Base-by-base conservation (phyloP, 2,329 filamentous ascomycete genomes). In the Ustulina deusta region DNA sequence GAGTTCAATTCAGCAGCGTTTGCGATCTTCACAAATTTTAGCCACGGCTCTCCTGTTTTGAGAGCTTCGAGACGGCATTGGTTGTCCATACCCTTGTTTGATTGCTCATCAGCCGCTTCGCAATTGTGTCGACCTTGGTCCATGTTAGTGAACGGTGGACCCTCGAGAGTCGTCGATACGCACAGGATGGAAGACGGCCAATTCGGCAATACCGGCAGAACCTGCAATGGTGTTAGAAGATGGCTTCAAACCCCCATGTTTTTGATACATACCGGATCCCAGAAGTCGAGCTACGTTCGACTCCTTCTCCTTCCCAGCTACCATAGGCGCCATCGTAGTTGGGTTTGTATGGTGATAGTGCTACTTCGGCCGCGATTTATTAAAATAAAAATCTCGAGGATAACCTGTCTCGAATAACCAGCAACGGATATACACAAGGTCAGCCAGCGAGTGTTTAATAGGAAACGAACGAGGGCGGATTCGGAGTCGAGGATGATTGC, bases 41-140 rank as follows among this genome's bases (percentile, higher is more conserved):
- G 66, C 54, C 61, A 65, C 15, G 0, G 22, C 38, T 42, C 56
- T 36, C 40, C 40, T 27, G 6, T 54, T 25, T 17, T 38, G 15
- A 25, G 1, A 61, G n/a, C 22, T 15, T 29, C 10, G 42, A 38
- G 17, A 40, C 54, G 46, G 13, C 13, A 13, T 22, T 57, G 27
- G 13, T 36, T 20, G n/a, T 13, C n/a, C 82, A 74, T 80, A 92
- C 88, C 83, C 86, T 93, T 78, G 89, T 89, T 81, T 97, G 91
- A 83, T 99, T 97, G 89, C 94, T 97, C 96, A 99, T 99, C 82
- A 99, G 89, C 74, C 96, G 93, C 87, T 99, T 99, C 71, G 96
- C 95, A 77, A 97, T 97, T 58, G 96, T 99, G 83, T 99, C 96
- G 80, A 99, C 93, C 92, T 95, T 77, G 70, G 51, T 52, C 64